These are phyloP conservation scores for Plectosphaerella cucumerina DNA, from an alignment of 2,329 filamentous ascomycete species.

Conservation along the genomic window DNA sequence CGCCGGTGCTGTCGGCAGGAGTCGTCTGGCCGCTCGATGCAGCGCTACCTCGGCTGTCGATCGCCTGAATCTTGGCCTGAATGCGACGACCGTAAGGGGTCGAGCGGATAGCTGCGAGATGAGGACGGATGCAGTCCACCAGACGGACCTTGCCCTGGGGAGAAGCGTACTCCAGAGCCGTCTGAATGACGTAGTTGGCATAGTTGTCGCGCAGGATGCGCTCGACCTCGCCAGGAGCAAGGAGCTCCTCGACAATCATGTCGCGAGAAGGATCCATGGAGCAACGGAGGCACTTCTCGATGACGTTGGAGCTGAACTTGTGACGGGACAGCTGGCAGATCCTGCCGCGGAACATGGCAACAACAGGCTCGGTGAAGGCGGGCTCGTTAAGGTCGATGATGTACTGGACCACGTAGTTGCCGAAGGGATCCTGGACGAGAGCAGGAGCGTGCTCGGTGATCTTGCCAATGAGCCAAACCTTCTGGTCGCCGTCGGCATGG, in stretches of 20 bases:
- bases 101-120: conserved; percentile 78
- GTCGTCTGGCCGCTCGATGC: conserved; percentile 45
- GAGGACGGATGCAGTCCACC: conserved; percentile 79
- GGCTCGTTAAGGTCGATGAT: conserved; percentile 91
- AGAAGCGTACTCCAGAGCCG: conserved; percentile 82
- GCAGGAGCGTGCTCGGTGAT: conserved; percentile 87
- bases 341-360: conserved; percentile 71
- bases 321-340: conserved; percentile 77
- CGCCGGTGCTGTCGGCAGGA: conserved; percentile 47
- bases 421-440: conserved; percentile 93
- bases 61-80: conserved; percentile 74
- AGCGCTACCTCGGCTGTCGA: conserved; percentile 44
- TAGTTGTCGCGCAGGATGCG: conserved; percentile 87
- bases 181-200: conserved; percentile 98
- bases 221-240: conserved; percentile 71
- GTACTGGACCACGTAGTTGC: conserved; percentile 98
- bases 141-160: conserved; percentile 68
- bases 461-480: conserved; percentile 76
- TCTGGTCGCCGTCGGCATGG: conserved; percentile 87
- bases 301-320: conserved; percentile 99
- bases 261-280: conserved; percentile 71
- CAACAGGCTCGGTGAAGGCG: conserved; percentile 83
- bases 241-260: conserved; percentile 80
- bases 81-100: conserved; percentile 95
- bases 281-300: conserved; percentile 92